Evolutionary conservation across 257 asterid species (phyloP).

Genomic region (Scutellaria minor): DNA sequence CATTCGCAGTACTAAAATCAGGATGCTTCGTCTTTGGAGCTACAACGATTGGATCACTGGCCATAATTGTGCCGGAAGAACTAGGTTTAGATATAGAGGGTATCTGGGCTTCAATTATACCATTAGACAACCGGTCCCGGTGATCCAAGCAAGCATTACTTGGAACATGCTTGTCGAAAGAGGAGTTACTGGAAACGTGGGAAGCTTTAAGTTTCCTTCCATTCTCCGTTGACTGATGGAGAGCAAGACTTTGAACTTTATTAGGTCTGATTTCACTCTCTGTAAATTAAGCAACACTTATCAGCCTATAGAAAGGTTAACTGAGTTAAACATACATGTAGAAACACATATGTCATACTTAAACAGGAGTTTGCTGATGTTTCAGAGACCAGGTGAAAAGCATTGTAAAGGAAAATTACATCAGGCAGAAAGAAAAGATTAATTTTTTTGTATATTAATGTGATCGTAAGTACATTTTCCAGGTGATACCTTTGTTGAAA

Average conservation of each 20-base stretch:
- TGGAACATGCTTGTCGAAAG: slow-evolving; percentile 43
- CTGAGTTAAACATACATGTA: slow-evolving; percentile 28
- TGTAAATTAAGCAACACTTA: slow-evolving; percentile 49
- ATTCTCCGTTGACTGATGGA: slow-evolving; percentile 53
- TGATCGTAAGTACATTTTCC: slow-evolving; percentile 8
- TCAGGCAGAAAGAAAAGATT: slow-evolving; percentile 19
- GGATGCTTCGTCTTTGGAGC: slow-evolving; percentile 37
- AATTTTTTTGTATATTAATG: slow-evolving; percentile 17
- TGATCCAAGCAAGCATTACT: slow-evolving; percentile 36
- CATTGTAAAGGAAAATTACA: slow-evolving; percentile 18
- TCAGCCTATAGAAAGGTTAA: slow-evolving; percentile 41
- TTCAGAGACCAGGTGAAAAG: slow-evolving; percentile 12
- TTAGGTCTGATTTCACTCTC: slow-evolving; percentile 67
- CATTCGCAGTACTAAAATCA: slow-evolving; percentile 30
- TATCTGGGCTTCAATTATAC: slow-evolving; percentile 48
- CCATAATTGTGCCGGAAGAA: slow-evolving; percentile 36
- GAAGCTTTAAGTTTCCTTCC: slow-evolving; percentile 57
- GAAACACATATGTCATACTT: slow-evolving; percentile 3
- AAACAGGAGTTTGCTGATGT: neutral
- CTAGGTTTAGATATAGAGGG: slow-evolving; percentile 42
- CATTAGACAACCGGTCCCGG: slow-evolving; percentile 47
- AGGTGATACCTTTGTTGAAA: slow-evolving; percentile 5
- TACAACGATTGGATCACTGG: slow-evolving; percentile 39
- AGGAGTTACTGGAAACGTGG: slow-evolving; percentile 39
- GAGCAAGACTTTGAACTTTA: slow-evolving; percentile 54